Base-by-base conservation (phyloP, 108 stramenopile species). In the Chaetoceros muelleri region DNA sequence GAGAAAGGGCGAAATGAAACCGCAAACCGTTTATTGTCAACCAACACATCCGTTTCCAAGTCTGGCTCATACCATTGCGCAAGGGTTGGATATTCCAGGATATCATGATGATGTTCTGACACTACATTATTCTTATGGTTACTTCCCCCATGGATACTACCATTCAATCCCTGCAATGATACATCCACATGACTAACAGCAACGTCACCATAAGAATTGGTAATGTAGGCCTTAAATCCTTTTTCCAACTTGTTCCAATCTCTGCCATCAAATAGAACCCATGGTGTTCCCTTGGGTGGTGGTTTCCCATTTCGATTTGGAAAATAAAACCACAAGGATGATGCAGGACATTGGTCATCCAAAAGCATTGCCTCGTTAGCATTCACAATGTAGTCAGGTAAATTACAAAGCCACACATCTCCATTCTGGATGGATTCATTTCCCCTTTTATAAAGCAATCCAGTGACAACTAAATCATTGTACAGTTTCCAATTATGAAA, bases 11-110 rank as follows among this genome's bases (percentile, higher is more conserved):
- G 50, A 47, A 70, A 74, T 5, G 79, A 70, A 18, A 80, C 76
- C 49, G 75, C 69, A 54, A 79, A 65, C 2, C 83, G 77, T 28
- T 71, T 74, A 53, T 80, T 68, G 49, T 85, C 79, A 22, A 85
- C 60, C 46, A 85, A 53, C n/a, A 85, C 48, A 48, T 85, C 83
- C 10, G 60, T 48, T 7, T 52, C 19, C 0, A 55, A 27, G 58
- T 79, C 65, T 16, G 74, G 72, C 58, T 76, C 62, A 53, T 73
- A 75, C 83, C 83, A 85, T 40, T 77, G 58, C 27, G 79, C 73
- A 27, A 71, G 53, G 1, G 81, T 82, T 3, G 57, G 46, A 52
- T 67, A 72, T 21, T 28, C 34, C 45, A 61, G 57, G 17, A 25
- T 30, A 7, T 45, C 28, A 27, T 52, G 45, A 25, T 46, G 25